phyloP scores from a whole-genome alignment of 1,139 yeast genomes.

The Citeromyces hawaiiensis region DNA sequence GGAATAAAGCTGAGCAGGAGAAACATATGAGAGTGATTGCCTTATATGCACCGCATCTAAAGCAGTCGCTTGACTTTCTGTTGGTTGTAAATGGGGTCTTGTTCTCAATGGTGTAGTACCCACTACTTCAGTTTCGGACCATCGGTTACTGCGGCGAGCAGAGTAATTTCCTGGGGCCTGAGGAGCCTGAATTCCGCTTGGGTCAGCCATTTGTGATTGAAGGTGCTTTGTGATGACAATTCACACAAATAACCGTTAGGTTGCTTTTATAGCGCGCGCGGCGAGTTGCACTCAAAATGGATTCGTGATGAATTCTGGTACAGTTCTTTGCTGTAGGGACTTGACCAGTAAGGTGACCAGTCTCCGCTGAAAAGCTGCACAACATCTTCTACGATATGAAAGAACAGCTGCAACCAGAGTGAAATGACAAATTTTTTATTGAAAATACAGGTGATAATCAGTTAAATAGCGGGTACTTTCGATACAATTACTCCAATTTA shows the following conservation, averaged over 20 bases:
- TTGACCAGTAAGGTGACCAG: too few species aligned
- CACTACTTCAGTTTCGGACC: slow-evolving; percentile 14
- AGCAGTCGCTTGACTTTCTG: slow-evolving; percentile 4
- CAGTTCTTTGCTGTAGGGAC: too few species aligned
- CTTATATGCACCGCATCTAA: slow-evolving; percentile 43
- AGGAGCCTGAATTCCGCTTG: slow-evolving; percentile 20
- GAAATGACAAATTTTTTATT: not conserved
- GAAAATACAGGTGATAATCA: not conserved
- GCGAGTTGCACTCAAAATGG: too few species aligned
- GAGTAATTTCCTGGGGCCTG: slow-evolving; percentile 30
- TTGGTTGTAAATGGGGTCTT: not conserved
- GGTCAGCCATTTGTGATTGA: not conserved
- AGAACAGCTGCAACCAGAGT: not conserved
- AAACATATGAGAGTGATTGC: slow-evolving; percentile 34
- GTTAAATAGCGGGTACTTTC: not conserved
- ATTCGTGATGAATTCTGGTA: too few species aligned
- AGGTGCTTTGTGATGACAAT: not conserved
- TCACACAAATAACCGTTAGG: too few species aligned
- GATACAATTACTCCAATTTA: slow-evolving; percentile 38
- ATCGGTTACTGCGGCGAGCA: slow-evolving; percentile 32
- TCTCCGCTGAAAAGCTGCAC: too few species aligned
- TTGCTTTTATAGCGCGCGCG: too few species aligned
- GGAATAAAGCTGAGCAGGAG: slow-evolving; percentile 83
- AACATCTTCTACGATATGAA: too few species aligned
- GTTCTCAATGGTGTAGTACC: not conserved